Evolutionary conservation across 768 basidiomycete species (phyloP).

Genomic region (Mycena belliarum): DNA sequence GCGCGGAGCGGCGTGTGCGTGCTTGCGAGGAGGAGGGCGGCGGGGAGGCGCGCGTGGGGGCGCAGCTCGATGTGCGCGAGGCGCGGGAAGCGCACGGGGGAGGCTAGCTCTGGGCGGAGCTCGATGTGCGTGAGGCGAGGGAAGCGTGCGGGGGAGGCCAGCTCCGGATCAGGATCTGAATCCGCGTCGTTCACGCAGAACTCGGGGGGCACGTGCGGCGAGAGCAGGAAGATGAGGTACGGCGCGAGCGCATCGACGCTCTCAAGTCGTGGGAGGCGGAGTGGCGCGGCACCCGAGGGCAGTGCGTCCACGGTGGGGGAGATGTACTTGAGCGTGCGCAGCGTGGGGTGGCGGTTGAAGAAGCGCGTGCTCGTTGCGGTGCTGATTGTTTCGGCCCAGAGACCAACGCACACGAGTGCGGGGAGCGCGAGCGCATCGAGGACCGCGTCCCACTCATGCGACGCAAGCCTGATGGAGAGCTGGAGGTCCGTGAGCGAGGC

Average conservation of each 20-base stretch:
- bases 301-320: background rate
- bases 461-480: conserved; percentile 5
- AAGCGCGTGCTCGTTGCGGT: conserved; percentile 5
- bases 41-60: background rate
- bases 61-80: conserved; percentile 13
- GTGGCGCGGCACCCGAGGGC: background rate
- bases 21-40: conserved; percentile 2
- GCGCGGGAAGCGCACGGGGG: background rate
- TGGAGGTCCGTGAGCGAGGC: conserved; percentile 3
- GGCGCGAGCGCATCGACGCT: conserved; percentile 1
- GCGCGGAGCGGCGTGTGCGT: background rate
- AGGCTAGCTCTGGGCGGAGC: background rate
- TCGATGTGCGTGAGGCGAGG: conserved; percentile 7
- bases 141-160: background rate
- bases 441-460: conserved; percentile 12
- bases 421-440: conserved; percentile 10
- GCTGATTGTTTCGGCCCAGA: conserved; percentile 10
- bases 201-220: background rate
- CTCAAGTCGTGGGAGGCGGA: conserved; percentile 4
- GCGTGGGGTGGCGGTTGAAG: conserved; percentile 5
- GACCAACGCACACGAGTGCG: conserved; percentile 1
- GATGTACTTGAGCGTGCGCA: conserved; percentile 10
- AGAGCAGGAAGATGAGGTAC: conserved; percentile 9
- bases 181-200: no score
- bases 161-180: no score